Conservation (phyloP, 1,139 yeast species). For the Taphrina confusa region DNA sequence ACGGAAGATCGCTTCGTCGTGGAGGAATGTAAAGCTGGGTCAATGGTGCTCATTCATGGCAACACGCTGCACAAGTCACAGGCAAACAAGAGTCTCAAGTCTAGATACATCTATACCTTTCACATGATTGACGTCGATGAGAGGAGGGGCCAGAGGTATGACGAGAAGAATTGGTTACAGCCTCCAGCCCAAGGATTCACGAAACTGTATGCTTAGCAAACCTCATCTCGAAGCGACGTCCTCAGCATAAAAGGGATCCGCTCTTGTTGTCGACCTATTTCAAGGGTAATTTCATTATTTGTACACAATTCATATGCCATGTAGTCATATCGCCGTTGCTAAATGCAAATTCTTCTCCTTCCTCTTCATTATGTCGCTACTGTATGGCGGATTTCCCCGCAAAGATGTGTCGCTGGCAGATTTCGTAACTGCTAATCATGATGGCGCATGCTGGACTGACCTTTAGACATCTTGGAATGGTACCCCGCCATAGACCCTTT, state of each 20-base stretch:
- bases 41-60: constrained; percentile 68
- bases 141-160: constrained; percentile 51
- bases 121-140: constrained; percentile 70
- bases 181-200: constrained; percentile 27
- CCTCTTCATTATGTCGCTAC: neutral
- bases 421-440: constrained; percentile 93
- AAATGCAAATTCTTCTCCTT: neutral
- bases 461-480: constrained; percentile 80
- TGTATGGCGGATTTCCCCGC: constrained; percentile 13
- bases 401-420: constrained; percentile 56
- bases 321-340: neutral
- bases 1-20: constrained; percentile 51
- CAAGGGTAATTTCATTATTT: too few species aligned
- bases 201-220: constrained; percentile 24
- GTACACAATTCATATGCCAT: too few species aligned
- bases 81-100: constrained; percentile 56
- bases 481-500: constrained; percentile 76
- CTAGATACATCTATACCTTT: constrained; percentile 77
- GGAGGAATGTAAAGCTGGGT: constrained; percentile 57
- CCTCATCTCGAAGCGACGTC: too few species aligned
- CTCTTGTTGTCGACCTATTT: neutral
- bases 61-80: constrained; percentile 72
- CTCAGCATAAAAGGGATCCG: too few species aligned
- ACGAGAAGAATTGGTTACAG: constrained; percentile 70
- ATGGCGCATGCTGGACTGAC: constrained; percentile 98